A percentile compares a stretch with the other conserved stretches of the same genome.
phyloP scores from a whole-genome alignment of 2,329 filamentous ascomycete species.

The Amauroascus verrucosus region DNA sequence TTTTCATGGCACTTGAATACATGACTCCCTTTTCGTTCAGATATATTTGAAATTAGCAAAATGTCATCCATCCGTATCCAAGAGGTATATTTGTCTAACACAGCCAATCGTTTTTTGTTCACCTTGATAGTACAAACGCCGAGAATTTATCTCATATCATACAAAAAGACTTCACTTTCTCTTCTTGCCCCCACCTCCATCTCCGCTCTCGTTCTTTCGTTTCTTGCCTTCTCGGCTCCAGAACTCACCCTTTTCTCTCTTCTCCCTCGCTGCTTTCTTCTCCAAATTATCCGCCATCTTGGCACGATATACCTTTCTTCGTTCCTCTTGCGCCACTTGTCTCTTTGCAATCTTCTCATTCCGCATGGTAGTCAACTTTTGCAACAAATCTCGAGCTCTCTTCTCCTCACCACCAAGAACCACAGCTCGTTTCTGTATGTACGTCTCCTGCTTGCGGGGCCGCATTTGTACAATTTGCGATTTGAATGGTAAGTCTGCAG shows the following conservation, averaged over 20 bases:
- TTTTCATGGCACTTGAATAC: too few relatives aligned
- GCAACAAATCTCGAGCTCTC: slow-evolving; percentile 76
- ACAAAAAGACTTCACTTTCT: slow-evolving; percentile 24
- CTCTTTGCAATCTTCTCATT: slow-evolving; percentile 86
- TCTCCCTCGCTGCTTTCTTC: slow-evolving; percentile 78
- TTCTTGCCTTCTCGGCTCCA: slow-evolving; percentile 87
- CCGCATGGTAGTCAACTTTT: slow-evolving; percentile 80
- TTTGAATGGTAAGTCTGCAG: slow-evolving; percentile 80
- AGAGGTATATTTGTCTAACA: slow-evolving; percentile 5
- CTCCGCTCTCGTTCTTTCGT: slow-evolving; percentile 48
- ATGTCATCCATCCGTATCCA: slow-evolving; percentile 5
- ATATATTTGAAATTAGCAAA: background rate
- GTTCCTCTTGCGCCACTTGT: slow-evolving; percentile 75
- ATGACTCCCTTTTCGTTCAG: background rate
- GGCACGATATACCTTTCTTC: slow-evolving; percentile 66
- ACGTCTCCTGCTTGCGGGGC: slow-evolving; percentile 70
- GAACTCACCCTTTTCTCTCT: slow-evolving; percentile 82
- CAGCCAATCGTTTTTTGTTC: background rate
- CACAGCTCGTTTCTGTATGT: slow-evolving; percentile 93
- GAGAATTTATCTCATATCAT: background rate
- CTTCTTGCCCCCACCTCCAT: slow-evolving; percentile 41
- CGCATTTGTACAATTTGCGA: slow-evolving; percentile 77
- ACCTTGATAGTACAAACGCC: slow-evolving; percentile 2
- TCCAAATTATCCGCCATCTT: slow-evolving; percentile 73
- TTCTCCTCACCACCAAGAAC: slow-evolving; percentile 76